These are phyloP conservation scores for Byssothecium circinans DNA, from an alignment of 2,329 filamentous ascomycete genomes.

Conservation along the genomic window DNA sequence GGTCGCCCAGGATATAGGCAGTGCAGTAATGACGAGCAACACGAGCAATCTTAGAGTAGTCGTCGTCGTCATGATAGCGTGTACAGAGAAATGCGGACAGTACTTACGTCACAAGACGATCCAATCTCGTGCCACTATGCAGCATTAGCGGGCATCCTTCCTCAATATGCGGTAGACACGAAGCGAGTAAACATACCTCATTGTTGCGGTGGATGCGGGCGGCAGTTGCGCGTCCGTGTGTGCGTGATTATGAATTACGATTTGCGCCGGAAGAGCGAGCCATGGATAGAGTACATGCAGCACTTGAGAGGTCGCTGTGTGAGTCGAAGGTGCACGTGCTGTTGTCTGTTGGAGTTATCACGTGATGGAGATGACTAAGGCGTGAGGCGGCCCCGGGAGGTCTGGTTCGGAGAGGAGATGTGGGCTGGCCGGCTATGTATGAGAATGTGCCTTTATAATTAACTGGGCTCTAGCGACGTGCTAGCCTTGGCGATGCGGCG, in stretches of 20 bases:
- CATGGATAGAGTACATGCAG: slow-evolving; percentile 14
- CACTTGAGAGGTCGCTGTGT: slow-evolving; percentile 3
- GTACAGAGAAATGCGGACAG: too few relatives aligned
- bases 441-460: slow-evolving; percentile 27
- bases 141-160: slow-evolving; percentile 35
- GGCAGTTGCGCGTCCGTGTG: slow-evolving; percentile 13
- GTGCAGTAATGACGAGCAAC: too few relatives aligned
- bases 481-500: slow-evolving; percentile 16
- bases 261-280: slow-evolving; percentile 19
- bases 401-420: slow-evolving; percentile 28
- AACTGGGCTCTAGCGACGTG: slow-evolving; percentile 21
- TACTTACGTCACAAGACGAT: slow-evolving; percentile 44
- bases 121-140: slow-evolving; percentile 43
- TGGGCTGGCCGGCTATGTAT: slow-evolving; percentile 36
- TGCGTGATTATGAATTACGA: slow-evolving; percentile 31
- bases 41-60: too few relatives aligned
- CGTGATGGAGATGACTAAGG: slow-evolving; percentile 23
- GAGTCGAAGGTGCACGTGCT: background rate
- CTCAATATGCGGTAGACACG: slow-evolving; percentile 15
- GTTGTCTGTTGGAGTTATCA: slow-evolving; percentile 11
- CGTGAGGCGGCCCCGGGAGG: slow-evolving; percentile 29
- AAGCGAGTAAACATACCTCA: slow-evolving; percentile 30
- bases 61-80: too few relatives aligned
- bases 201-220: slow-evolving; percentile 18
- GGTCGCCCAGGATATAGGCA: too few relatives aligned